Evolutionary conservation across 306 rosid genomes (phyloP), one percentile per base, ranked within the genome.

Genomic region (Comarum palustre): DNA sequence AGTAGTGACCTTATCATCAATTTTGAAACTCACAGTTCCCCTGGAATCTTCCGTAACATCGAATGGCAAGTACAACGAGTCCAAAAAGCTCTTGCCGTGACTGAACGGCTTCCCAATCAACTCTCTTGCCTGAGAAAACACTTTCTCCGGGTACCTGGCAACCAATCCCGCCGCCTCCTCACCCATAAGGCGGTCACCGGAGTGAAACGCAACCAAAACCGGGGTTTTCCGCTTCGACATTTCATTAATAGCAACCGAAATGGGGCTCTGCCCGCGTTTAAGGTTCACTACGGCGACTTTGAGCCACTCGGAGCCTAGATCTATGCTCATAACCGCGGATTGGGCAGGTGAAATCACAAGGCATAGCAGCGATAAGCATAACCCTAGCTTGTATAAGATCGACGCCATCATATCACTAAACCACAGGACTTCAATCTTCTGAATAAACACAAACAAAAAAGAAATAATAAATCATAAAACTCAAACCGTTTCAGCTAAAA

Each of bases 211-310:
- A 4, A 91, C 96, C 12, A 91, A 68, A 24, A 84, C 89, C 20
- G 99, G 99, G 6, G 97, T 85, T 83, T 94, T 94, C 2, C 99
- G 85, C 77, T 94, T 94, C 9, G 99, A 94, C 99, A 94, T 94
- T 82, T 94, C 97, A 38, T 94, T 94, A 75, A 94, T 91, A 46
- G 97, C 96, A 48, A 94, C 69, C 0, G 99, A 88, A 80, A 94
- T 94, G 25, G 99, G 99, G 57, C 78, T 86, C 82, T 94, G 97
- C 3, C 99, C 97, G 4, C 96, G 97, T 66, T 91, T 94, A 6
- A 94, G 85, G 73, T 94, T 94, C 31, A 94, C 99, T n/a, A 94
- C 99, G 1, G 97, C 93, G 3, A 91, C 99, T 74, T 94, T 94
- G 51, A 88, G 24, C 87, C 85, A 91, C 66, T 91, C 97, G 1